phyloP scores from a whole-genome alignment of 306 rosid species.

The Sindora glabra region DNA sequence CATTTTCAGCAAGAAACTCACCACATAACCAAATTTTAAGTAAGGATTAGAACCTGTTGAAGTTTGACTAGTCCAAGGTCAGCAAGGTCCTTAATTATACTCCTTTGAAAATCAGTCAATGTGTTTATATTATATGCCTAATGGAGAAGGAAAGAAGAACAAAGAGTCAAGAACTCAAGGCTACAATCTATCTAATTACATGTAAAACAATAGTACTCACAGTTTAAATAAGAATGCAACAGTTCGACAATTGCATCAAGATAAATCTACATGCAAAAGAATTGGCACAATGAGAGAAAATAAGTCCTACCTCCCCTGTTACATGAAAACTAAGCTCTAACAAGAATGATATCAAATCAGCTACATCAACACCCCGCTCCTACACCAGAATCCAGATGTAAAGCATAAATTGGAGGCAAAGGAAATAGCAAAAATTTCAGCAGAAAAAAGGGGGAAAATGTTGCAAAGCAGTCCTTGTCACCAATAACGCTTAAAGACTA shows the following conservation, averaged over 20 bases:
- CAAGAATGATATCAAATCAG: slow-evolving; percentile 85
- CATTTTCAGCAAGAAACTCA: slow-evolving; percentile 5
- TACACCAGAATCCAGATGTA: slow-evolving; percentile 42
- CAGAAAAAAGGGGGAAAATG: not conserved
- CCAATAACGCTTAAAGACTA: not conserved
- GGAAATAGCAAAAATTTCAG: not conserved
- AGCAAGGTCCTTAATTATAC: slow-evolving; percentile 68
- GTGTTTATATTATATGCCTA: slow-evolving; percentile 77
- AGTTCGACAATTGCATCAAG: not conserved
- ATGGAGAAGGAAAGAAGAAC: slow-evolving; percentile 16
- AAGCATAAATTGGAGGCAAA: slow-evolving; percentile 4
- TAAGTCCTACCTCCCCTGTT: slow-evolving; percentile 70
- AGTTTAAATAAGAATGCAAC: slow-evolving; percentile 3
- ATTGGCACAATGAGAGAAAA: slow-evolving; percentile 5
- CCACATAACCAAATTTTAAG: slow-evolving; percentile 14
- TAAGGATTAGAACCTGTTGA: slow-evolving; percentile 64
- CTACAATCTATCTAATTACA: not conserved
- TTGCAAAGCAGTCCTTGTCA: not conserved
- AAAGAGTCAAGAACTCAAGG: slow-evolving; percentile 10
- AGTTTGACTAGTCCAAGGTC: slow-evolving; percentile 94
- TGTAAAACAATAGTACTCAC: not conserved
- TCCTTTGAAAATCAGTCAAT: slow-evolving; percentile 66
- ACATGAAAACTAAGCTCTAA: slow-evolving; percentile 96
- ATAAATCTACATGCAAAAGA: not conserved
- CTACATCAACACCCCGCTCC: slow-evolving; percentile 81